A percentile compares a stretch with the other conserved stretches of the same genome.
phyloP scores from a whole-genome alignment of 129 eudicot genomes.

The Lactuca sativa region DNA sequence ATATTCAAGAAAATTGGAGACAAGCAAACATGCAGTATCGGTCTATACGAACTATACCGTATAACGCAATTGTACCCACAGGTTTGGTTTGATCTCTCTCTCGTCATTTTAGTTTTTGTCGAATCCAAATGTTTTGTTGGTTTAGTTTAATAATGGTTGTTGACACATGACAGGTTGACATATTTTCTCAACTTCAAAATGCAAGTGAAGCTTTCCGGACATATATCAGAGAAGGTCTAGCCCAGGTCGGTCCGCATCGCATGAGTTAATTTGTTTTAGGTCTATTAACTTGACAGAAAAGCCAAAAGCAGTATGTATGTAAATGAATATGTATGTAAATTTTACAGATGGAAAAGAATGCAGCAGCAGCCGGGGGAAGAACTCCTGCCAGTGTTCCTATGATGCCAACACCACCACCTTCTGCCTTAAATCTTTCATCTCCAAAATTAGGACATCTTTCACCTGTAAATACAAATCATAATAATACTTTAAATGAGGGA shows the following conservation, averaged over 20 bases:
- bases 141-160: too few species aligned
- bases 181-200: conserved; percentile 94
- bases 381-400: conserved; percentile 86
- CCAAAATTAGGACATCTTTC: conserved; percentile 81
- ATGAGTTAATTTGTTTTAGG: too few species aligned
- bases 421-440: conserved; percentile 68
- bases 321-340: too few species aligned
- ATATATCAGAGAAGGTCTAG: conserved; percentile 94
- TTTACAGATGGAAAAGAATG: conserved; percentile 92
- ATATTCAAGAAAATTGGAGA: conserved; percentile 97
- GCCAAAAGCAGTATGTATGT: too few species aligned
- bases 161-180: conserved; percentile 64
- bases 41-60: conserved; percentile 84
- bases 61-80: conserved; percentile 91
- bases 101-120: not conserved
- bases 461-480: conserved; percentile 66
- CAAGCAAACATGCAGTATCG: conserved; percentile 95
- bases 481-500: conserved; percentile 48
- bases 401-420: conserved; percentile 92
- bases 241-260: conserved; percentile 67
- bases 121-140: too few species aligned
- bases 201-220: conserved; percentile 99
- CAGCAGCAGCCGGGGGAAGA: conserved; percentile 85
- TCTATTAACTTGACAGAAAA: too few species aligned
- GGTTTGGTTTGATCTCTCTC: conserved; percentile 30